Base-by-base conservation (phyloP, 371 early-diverging fungal species). In the Mucor piriformis region DNA sequence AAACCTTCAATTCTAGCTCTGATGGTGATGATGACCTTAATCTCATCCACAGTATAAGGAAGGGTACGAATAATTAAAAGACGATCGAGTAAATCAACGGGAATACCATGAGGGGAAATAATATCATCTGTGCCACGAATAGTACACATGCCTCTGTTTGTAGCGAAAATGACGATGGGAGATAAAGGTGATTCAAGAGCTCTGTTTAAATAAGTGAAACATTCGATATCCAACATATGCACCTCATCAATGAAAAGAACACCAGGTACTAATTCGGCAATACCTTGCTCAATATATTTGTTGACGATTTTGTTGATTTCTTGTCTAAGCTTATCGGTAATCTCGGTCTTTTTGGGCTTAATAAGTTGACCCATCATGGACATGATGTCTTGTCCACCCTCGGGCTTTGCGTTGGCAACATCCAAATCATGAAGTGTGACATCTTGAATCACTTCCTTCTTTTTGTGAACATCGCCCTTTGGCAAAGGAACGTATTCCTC, bases 301-400 rank as follows among this genome's bases (percentile, higher is more conserved):
- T 96, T 96, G 60, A 99, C 97, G 7, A 95, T 96, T 72, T 96
- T 96, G 90, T 99, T 97, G 81, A 99, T 96, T 70, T 97, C 98
- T 72, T 92, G 88, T 67, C 99, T 84, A 66, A 98, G 83, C 73
- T 99, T 99, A 62, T 95, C 94, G 0, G 96, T 96, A 66, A 99
- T 98, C 75, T 99, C 99, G 1, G 97, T 96, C 83, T 97, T 97
- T 70, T 94, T 95, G 4, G 96, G 97, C 82, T 97, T 97, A 82
- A 94, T 85, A 54, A 98, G 73, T 74, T 95, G 95, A 54, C 94
- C 91, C 95, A 98, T 95, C 91, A 97, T 91, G 21, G 96, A 94
- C 82, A 98, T 90, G 56, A 98, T 94, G 70, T 98, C 99, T 78
- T 95, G 92, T 15, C 96, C 94, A 40, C 98, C 96, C 74, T 95